Conservation (phyloP, 2,329 filamentous ascomycete genomes). For the Colletotrichum tropicale region DNA sequence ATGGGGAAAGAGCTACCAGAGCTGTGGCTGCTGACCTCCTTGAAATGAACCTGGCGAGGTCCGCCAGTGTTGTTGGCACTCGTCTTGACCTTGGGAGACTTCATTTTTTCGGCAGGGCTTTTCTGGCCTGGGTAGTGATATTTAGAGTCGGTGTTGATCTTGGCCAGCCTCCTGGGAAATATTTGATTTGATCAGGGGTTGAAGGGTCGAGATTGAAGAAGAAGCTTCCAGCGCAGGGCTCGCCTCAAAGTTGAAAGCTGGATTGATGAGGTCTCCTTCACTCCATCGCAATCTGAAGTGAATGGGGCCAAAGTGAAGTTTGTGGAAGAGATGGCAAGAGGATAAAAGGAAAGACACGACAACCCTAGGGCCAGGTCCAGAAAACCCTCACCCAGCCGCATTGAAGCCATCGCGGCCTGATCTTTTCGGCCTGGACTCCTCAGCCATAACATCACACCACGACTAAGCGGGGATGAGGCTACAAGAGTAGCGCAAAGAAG, state of each 20-base stretch:
- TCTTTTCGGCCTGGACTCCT: neutral
- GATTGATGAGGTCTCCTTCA: neutral
- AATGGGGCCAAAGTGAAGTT: neutral
- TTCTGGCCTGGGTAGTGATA: neutral
- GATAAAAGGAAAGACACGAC: neutral
- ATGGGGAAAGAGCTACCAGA: neutral
- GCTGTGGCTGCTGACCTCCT: neutral
- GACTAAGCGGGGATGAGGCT: neutral
- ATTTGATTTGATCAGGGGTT: neutral
- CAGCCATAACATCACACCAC: neutral
- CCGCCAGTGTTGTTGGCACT: slow-evolving; percentile 9
- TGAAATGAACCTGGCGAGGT: slow-evolving; percentile 11
- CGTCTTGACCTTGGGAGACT: slow-evolving; percentile 12
- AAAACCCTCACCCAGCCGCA: neutral
- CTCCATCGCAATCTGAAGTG: neutral
- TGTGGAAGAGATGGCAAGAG: neutral
- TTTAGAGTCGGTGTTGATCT: neutral
- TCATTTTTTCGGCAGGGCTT: neutral
- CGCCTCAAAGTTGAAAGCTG: too few relatives aligned
- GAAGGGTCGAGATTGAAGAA: neutral
- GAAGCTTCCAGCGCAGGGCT: neutral
- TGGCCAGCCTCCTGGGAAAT: neutral
- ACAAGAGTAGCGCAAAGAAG: neutral
- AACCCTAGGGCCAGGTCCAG: neutral
- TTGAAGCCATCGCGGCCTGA: neutral